Percentiles rank a stretch among this genome's conserved stretches.
These are phyloP conservation scores for Mollisiaceae sp. DNA, from an alignment of 2,329 filamentous ascomycete genomes.

Conservation along the genomic window DNA sequence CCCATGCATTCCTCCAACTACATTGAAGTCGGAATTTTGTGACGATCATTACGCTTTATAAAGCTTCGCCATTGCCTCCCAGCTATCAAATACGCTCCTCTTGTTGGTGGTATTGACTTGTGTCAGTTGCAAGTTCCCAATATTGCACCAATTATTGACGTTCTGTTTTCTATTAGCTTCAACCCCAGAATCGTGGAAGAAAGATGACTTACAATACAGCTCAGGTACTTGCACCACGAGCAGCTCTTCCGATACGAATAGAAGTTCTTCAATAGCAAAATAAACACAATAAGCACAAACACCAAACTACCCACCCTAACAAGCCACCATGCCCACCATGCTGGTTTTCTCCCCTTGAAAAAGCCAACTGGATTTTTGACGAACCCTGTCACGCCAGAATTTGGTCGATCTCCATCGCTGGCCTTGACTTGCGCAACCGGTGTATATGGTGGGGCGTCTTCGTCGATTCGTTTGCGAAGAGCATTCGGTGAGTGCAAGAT, in stretches of 20 bases:
- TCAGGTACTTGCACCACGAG: constrained; percentile 93
- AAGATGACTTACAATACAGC: constrained; percentile 75
- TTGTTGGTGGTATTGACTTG: constrained; percentile 26
- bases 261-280: constrained; percentile 88
- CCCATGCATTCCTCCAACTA: background rate
- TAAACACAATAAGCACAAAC: constrained; percentile 82
- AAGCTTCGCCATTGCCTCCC: constrained; percentile 33
- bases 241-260: constrained; percentile 80
- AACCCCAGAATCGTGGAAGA: background rate
- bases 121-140: constrained; percentile 38
- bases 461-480: constrained; percentile 74
- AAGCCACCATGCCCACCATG: constrained; percentile 99
- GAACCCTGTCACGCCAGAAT: constrained; percentile 48
- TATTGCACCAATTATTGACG: constrained; percentile 70
- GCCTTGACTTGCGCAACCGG: constrained; percentile 61
- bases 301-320: constrained; percentile 79
- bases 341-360: constrained; percentile 88
- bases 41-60: constrained; percentile 14
- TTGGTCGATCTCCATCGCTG: constrained; percentile 36
- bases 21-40: background rate
- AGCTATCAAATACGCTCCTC: constrained; percentile 35
- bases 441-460: constrained; percentile 71
- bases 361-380: constrained; percentile 72
- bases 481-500: constrained; percentile 87
- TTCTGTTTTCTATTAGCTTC: constrained; percentile 62